Base-by-base conservation (phyloP, 1,139 yeast species). In the Debaryomyces fabryi region DNA sequence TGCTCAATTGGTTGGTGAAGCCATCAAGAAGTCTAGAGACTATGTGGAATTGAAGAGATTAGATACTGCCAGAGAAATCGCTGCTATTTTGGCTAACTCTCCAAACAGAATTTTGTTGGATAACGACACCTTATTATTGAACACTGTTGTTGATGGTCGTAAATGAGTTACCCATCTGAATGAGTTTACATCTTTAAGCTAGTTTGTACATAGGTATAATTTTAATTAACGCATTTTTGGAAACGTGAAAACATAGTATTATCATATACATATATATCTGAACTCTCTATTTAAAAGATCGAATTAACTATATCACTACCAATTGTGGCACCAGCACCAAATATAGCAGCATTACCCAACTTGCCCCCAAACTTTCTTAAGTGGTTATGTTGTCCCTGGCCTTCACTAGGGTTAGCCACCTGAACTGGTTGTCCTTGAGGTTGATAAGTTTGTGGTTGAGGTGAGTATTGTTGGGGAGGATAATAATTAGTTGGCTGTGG, bases 1-100 rank as follows among this genome's bases (percentile, higher is more conserved):
- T 49, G 99, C 99, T 30, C 96, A 92, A 68, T 86, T 93, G 74
- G 90, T 93, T 73, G 99, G 99, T 82, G 99, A 93, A 58, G 99
- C 99, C 48, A 92, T 93, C 68, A 93, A 92, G 77, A 93, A 93
- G 73, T 88, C 95, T 25, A 88, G 81, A 70, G 98, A 93, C 69
- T 93, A 93, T 68, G 96, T 93, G 43, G 99, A 93, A 69, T 82
- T 93, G 71, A 93, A 92, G 80, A 86, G 97, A 73, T 83, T 93
- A 67, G 98, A 92, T 66, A 93, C 99, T 47, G 99, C 99, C 13
- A 83, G 92, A 62, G 99, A 95, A 65, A 95, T 95, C 68, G 98
- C 99, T 42, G 77, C 73, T 39, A 89, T 92, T 45, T 76, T 93
- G 64, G 83, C 97, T 40, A 76, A 76, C 58, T 89, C 97, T 52